Evolutionary conservation across 352 stramenopile genomes (phyloP).

Genomic region (Discostella stelligera): DNA sequence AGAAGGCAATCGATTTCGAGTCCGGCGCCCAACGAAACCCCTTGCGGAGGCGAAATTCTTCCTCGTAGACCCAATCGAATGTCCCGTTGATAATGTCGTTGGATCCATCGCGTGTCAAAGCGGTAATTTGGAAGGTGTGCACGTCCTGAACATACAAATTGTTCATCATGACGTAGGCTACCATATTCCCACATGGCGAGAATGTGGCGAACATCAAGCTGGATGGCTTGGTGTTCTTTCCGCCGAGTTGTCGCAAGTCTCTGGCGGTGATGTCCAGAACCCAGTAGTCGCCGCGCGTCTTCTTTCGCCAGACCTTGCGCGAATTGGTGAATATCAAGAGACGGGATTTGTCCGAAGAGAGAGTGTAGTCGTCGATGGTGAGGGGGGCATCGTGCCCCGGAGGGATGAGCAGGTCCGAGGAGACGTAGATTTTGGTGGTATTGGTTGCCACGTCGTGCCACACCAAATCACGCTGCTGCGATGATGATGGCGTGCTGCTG

Average conservation of each 20-base stretch:
- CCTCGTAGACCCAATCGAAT: constrained; percentile 50
- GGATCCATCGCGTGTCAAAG: constrained; percentile 33
- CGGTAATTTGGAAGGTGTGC: constrained; percentile 42
- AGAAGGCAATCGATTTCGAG: constrained; percentile 43
- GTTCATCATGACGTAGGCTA: constrained; percentile 35
- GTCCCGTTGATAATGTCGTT: constrained; percentile 38
- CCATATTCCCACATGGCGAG: constrained; percentile 41
- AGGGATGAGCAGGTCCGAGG: constrained; percentile 29
- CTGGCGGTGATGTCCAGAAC: constrained; percentile 44
- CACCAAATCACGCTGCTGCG: constrained; percentile 22
- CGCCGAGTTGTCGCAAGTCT: constrained; percentile 37
- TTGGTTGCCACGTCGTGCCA: constrained; percentile 46
- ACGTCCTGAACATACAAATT: constrained; percentile 50
- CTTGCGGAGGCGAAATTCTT: constrained; percentile 38
- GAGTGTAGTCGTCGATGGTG: constrained; percentile 32
- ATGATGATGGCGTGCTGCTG: not conserved
- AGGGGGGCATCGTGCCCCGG: constrained; percentile 35
- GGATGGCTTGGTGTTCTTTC: constrained; percentile 31
- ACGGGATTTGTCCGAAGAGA: constrained; percentile 34
- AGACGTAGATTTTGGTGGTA: constrained; percentile 36
- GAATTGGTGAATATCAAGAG: constrained; percentile 42
- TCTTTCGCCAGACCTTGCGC: constrained; percentile 43
- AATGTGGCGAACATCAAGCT: constrained; percentile 50
- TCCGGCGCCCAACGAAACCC: constrained; percentile 39
- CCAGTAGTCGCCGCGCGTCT: constrained; percentile 48